Evolutionary conservation across 306 rosid species (phyloP).

Genomic region (Cercis canadensis): DNA sequence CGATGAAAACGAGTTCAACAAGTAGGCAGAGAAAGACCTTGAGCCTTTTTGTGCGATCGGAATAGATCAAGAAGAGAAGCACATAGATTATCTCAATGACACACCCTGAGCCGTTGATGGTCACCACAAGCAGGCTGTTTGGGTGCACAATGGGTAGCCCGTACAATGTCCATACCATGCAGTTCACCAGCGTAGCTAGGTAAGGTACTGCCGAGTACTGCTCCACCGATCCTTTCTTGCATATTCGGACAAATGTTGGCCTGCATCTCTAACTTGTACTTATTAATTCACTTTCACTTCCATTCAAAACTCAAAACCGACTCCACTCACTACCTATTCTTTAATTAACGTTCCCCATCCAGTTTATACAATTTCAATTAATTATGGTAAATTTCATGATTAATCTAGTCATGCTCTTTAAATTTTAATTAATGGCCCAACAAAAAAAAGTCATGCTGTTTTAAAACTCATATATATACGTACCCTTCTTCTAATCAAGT

Average conservation of each 20-base stretch:
- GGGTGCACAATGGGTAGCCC: slow-evolving; percentile 87
- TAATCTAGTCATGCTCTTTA: too few relatives aligned
- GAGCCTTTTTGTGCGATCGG: slow-evolving; percentile 62
- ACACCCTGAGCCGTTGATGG: slow-evolving; percentile 73
- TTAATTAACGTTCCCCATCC: too few relatives aligned
- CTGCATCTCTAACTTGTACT: too few relatives aligned
- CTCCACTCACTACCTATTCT: too few relatives aligned
- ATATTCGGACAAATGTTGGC: slow-evolving; percentile 74
- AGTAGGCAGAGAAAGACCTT: slow-evolving; percentile 46
- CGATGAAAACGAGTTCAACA: slow-evolving; percentile 55
- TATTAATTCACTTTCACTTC: too few relatives aligned
- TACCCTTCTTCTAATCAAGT: too few relatives aligned
- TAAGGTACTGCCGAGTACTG: slow-evolving; percentile 82
- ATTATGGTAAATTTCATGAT: too few relatives aligned
- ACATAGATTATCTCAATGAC: slow-evolving; percentile 64
- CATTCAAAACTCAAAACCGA: too few relatives aligned
- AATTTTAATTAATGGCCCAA: too few relatives aligned
- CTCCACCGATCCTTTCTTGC: slow-evolving; percentile 78
- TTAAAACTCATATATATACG: too few relatives aligned
- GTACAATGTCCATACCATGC: slow-evolving; percentile 85
- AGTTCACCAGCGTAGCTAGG: slow-evolving; percentile 79
- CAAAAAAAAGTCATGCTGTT: too few relatives aligned
- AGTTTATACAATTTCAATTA: too few relatives aligned
- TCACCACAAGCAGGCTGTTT: slow-evolving; percentile 60
- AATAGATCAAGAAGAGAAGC: slow-evolving; percentile 65